A percentile compares a stretch with the other conserved stretches of the same genome.
Evolutionary conservation across 495 filamentous ascomycete genomes (phyloP).

Genomic region (Xylaria curta): DNA sequence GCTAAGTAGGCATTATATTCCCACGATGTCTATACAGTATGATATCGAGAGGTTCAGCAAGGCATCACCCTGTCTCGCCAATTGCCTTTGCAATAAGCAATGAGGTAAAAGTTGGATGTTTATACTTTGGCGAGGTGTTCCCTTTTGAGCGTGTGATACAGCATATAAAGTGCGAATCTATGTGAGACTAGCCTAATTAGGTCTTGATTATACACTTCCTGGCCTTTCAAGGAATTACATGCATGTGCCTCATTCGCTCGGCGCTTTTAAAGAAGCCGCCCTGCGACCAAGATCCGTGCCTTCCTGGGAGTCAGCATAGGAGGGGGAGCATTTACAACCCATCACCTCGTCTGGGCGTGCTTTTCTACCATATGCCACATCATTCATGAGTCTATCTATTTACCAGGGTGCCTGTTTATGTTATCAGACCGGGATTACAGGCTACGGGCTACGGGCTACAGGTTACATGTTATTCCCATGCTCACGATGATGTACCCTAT

Average conservation of each 20-base stretch:
- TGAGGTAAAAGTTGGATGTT: neutral
- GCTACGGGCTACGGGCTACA: too few relatives aligned
- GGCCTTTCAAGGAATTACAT: neutral
- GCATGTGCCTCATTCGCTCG: conserved; percentile 16
- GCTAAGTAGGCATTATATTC: neutral
- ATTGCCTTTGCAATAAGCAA: neutral
- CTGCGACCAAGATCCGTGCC: conserved; percentile 8
- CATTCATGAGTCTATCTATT: neutral
- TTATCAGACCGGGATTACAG: conserved; percentile 3
- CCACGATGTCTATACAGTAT: neutral
- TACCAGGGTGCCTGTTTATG: neutral
- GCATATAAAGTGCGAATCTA: neutral
- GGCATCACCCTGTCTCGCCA: neutral
- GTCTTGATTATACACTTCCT: neutral
- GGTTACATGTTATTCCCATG: neutral
- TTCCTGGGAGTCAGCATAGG: neutral
- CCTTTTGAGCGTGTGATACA: neutral
- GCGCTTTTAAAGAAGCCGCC: conserved; percentile 19
- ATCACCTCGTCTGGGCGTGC: neutral
- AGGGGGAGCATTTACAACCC: conserved; percentile 18
- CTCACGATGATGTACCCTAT: neutral
- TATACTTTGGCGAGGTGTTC: neutral
- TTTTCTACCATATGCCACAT: neutral
- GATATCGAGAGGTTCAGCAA: neutral
- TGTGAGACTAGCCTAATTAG: conserved; percentile 18